These are phyloP conservation scores for Trichoderma parareesei DNA, from an alignment of 495 filamentous ascomycete genomes.

Conservation along the genomic window DNA sequence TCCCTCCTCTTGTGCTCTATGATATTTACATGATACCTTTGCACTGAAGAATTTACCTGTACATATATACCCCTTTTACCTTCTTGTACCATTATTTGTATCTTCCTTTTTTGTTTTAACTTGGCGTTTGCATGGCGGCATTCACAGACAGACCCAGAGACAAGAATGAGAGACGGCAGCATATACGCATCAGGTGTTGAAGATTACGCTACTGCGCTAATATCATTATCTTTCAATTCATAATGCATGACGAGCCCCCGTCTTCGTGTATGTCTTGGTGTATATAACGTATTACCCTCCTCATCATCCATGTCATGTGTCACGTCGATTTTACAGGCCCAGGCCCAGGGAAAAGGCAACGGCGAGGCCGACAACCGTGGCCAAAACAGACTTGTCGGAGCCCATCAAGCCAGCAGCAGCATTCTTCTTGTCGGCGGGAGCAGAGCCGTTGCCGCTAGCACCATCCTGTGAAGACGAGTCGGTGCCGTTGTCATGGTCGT, in stretches of 20 bases:
- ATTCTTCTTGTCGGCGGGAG: constrained; percentile 8
- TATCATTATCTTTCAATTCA: constrained; percentile 10
- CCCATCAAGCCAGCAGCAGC: neutral
- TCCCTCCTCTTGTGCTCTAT: neutral
- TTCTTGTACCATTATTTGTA: neutral
- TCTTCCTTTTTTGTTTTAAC: neutral
- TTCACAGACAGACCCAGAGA: neutral
- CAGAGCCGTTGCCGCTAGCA: constrained; percentile 11
- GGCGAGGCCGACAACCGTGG: constrained; percentile 45
- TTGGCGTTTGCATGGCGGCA: neutral
- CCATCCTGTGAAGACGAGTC: constrained; percentile 6
- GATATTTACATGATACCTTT: neutral
- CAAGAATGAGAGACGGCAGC: too few relatives aligned
- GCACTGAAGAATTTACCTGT: neutral
- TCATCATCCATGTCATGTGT: neutral
- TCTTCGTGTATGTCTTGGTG: neutral
- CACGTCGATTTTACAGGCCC: constrained; percentile 15
- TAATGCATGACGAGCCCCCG: neutral
- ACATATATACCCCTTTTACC: neutral
- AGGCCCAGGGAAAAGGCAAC: constrained; percentile 39
- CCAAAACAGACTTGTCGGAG: constrained; percentile 30
- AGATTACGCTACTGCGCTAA: neutral
- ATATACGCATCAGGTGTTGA: constrained; percentile 5
- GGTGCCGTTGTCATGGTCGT: constrained; percentile 12
- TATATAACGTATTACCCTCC: neutral